Evolutionary conservation across 2,329 filamentous ascomycete genomes (phyloP).

Genomic region (Cladophialophora yegresii): DNA sequence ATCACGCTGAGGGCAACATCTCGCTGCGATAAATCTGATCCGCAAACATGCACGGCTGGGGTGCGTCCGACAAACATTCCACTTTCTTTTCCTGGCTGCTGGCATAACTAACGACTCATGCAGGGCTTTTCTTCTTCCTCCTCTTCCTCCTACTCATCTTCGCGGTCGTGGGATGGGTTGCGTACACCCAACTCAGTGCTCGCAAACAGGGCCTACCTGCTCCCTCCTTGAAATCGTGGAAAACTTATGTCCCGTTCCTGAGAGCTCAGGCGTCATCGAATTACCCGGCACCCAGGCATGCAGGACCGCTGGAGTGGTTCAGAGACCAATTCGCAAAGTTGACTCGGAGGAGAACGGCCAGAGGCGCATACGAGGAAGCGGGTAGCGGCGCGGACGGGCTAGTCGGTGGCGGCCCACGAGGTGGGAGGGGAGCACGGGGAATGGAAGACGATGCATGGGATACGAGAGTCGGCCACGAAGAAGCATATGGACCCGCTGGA

Average conservation of each 20-base stretch:
- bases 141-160: constrained; percentile 63
- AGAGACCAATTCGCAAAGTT: constrained; percentile 65
- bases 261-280: constrained; percentile 45
- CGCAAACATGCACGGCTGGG: constrained; percentile 32
- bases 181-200: constrained; percentile 72
- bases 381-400: constrained; percentile 41
- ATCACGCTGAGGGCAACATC: not conserved
- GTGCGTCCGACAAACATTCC: constrained; percentile 18
- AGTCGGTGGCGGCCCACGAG: constrained; percentile 48
- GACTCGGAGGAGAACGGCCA: constrained; percentile 66
- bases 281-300: constrained; percentile 58
- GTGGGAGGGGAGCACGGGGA: constrained; percentile 56
- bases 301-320: constrained; percentile 72
- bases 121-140: constrained; percentile 71
- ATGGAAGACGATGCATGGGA: constrained; percentile 89
- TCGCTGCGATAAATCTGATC: not conserved
- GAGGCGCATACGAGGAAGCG: constrained; percentile 70
- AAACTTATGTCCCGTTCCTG: constrained; percentile 71
- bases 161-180: constrained; percentile 65
- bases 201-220: constrained; percentile 72
- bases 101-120: not conserved
- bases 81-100: not conserved
- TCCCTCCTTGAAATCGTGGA: constrained; percentile 44
- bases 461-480: constrained; percentile 71
- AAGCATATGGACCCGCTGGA: constrained; percentile 49